Conservation (phyloP, 139 green algal species). For the Ettlia oleoabundans region DNA sequence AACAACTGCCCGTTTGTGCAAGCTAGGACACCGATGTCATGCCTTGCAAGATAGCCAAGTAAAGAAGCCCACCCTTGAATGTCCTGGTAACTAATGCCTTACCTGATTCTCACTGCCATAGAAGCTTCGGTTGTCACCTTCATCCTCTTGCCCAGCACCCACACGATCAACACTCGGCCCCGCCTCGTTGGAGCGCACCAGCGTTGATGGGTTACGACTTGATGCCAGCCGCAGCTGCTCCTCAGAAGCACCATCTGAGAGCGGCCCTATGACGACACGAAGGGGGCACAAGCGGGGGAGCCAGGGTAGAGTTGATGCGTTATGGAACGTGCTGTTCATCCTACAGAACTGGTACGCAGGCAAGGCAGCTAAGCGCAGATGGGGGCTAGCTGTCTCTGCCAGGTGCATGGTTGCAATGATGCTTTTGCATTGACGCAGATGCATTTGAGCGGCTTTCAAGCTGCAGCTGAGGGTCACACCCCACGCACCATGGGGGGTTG, state of each 20-base stretch:
- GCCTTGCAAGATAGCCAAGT: too few species aligned
- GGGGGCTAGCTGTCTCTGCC: too few species aligned
- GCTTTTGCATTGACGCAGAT: too few species aligned
- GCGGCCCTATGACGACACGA: neutral
- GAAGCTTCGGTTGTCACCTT: slow-evolving; percentile 16
- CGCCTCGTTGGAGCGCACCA: neutral
- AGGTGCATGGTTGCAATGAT: too few species aligned
- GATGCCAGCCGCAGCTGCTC: neutral
- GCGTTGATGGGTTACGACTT: neutral
- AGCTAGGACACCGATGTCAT: too few species aligned
- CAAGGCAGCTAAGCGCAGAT: too few species aligned
- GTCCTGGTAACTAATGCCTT: neutral
- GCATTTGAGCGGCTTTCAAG: too few species aligned
- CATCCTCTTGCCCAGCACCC: neutral
- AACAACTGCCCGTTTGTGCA: too few species aligned
- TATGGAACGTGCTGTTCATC: too few species aligned
- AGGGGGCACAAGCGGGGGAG: neutral
- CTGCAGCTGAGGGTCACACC: too few species aligned
- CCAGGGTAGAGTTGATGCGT: too few species aligned
- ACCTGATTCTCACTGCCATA: slow-evolving; percentile 19
- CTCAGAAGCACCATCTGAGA: neutral
- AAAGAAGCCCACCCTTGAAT: neutral
- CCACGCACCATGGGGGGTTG: neutral
- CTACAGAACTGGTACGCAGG: too few species aligned
- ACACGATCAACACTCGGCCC: neutral